Evolutionary conservation across 306 rosid species (phyloP), one percentile per base, ranked within the genome.

Genomic region (Malus sieversii): DNA sequence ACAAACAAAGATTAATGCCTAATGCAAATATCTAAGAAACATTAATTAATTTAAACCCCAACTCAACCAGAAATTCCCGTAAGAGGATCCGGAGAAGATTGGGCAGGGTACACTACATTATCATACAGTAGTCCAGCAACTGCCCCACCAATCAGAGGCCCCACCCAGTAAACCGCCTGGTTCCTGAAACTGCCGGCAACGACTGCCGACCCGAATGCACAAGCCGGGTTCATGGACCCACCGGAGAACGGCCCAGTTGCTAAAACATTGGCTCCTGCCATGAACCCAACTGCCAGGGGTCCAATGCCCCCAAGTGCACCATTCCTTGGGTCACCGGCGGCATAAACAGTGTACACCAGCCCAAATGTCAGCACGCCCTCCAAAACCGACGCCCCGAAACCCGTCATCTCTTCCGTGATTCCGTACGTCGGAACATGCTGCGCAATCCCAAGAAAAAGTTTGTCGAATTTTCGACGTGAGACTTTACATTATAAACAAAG

Each of bases 141-240:
- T 1, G 93, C 78, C 53, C 89, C 97, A 57, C 98, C 97, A 11
- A 95, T 75, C 78, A 95, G 79, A 4, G 98, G 98, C 55, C 98
- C 97, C 59, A 95, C 84, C 98, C 97, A 95, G 44, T 95, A 92
- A 6, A 87, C 98, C 11, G 97, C 98, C 73, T 92, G 98, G 78
- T 95, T 92, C 84, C 80, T 90, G 82, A 95, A 95, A 68, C 71
- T 87, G 1, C 98, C 96, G 0, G 91, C 85, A 23, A 87, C 80
- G 11, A 88, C 77, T 0, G 97, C 93, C 0, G 96, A 82, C 35
- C 95, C 97, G 8, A 95, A 92, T n/a, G 98, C 96, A 61, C 92
- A 90, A 0, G 96, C 98, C 11, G 97, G 97, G 83, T 95, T 95
- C 84, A 92, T 87, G 6, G 97, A 86, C 1, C 96, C 97, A 1